Base-by-base conservation (phyloP, 2,329 filamentous ascomycete genomes). In the Penicillium sp. region DNA sequence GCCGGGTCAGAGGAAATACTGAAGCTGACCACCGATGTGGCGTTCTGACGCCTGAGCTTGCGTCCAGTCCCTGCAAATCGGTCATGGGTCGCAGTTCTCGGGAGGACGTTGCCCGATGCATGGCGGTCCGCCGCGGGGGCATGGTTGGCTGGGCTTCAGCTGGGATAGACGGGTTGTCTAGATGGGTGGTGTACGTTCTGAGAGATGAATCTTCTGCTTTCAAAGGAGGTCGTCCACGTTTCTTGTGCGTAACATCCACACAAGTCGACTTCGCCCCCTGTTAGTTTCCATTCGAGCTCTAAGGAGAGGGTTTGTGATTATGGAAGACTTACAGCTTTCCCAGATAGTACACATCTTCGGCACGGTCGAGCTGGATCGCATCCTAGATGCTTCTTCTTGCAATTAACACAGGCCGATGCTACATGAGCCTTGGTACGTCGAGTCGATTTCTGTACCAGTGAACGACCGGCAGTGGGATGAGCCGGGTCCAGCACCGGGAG, bases 331-430 rank as follows among this genome's bases (percentile, higher is more conserved):
- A 78, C 76, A 57, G 77, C 73, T 66, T 78, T 79, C 11, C 75
- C 75, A 40, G 74, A 72, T 43, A 77, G 65, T 40, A 78, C 72
- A 64, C 76, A 79, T 64, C 76, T 64, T 57, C 72, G 72, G 62
- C 76, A 79, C 21, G 76, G 76, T 39, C 76, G 70, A 46, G 71
- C 74, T 27, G 74, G 71, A 55, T 79, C 76, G 58, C 76, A 79
- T 39, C 75, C 73, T 47, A 79, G 56, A 56, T 79, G 76, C 60
- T 79, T 79, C 61, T 75, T 75, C 58, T 79, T 79, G 61, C 76
- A 79, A 56, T 79, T 78, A 13, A 79, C 74, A 61, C 76, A 79
- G 2, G 76, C 76, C 4, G 76, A 79, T 29, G 76, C 75, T 27
- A 79, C 76, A 64, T 79, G 76, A 6, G 76, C 73, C 55, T 79